Evolutionary conservation across 1,284 basidiomycete genomes (phyloP).

Genomic region (Chondrostereum purpureum): DNA sequence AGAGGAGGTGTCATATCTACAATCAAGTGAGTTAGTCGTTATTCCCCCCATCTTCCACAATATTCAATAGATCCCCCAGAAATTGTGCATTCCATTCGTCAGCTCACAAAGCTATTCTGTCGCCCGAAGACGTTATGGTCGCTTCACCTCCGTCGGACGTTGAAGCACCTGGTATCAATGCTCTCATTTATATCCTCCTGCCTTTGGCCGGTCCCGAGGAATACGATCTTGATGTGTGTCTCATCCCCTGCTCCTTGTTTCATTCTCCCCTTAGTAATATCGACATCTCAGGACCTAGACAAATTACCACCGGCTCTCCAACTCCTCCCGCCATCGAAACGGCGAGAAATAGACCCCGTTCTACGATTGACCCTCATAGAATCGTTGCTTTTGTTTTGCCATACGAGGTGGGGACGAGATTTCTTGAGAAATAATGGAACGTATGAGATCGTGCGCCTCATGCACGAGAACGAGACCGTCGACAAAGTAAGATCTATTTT

Average conservation of each 20-base stretch:
- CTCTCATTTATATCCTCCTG: constrained; percentile 78
- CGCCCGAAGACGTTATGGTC: constrained; percentile 45
- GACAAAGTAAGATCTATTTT: constrained; percentile 54
- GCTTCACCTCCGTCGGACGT: constrained; percentile 48
- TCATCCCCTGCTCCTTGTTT: constrained; percentile 3
- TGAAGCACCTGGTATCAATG: constrained; percentile 73
- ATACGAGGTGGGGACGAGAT: constrained; percentile 84
- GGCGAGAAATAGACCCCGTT: constrained; percentile 74
- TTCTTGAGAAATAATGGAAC: constrained; percentile 76
- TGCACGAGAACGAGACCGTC: constrained; percentile 77
- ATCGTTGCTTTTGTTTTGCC: constrained; percentile 83
- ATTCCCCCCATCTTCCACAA: constrained; percentile 1
- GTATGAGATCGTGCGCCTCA: constrained; percentile 80
- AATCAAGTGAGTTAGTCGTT: constrained; percentile 57
- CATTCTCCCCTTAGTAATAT: constrained; percentile 4
- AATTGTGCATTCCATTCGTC: constrained; percentile 71
- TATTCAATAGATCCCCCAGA: constrained; percentile 31
- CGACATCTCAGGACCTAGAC: constrained; percentile 75
- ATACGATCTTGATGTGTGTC: constrained; percentile 75
- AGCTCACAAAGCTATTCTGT: constrained; percentile 66
- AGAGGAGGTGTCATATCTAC: constrained; percentile 81
- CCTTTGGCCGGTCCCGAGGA: constrained; percentile 95
- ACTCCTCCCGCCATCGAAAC: constrained; percentile 82
- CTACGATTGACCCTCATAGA: constrained; percentile 86
- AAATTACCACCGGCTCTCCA: constrained; percentile 80